phyloP scores from a whole-genome alignment of 495 filamentous ascomycete species.

The Neurospora sp. region DNA sequence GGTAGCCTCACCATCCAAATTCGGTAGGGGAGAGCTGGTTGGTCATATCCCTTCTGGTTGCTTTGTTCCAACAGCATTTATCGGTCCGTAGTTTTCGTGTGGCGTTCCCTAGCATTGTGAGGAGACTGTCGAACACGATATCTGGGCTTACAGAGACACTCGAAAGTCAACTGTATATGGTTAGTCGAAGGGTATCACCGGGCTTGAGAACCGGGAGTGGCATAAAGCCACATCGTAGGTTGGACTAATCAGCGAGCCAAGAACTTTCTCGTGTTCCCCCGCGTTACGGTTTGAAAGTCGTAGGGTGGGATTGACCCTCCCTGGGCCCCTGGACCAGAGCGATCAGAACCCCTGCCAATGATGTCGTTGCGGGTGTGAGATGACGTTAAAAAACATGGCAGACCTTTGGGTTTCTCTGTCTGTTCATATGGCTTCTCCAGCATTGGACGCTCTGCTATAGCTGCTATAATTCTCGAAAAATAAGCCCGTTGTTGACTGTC shows the following conservation, averaged over 20 bases:
- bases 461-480: background rate
- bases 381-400: slow-evolving; percentile 7
- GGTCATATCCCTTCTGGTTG: background rate
- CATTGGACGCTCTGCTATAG: background rate
- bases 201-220: background rate
- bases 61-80: background rate
- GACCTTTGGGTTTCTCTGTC: slow-evolving; percentile 1
- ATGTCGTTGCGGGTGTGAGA: slow-evolving; percentile 9
- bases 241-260: background rate
- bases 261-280: background rate
- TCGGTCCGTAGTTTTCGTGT: background rate
- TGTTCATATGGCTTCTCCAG: slow-evolving; percentile 1
- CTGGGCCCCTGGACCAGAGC: background rate
- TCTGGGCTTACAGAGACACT: background rate
- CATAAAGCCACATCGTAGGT: background rate
- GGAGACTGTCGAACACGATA: background rate
- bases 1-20: background rate
- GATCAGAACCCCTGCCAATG: slow-evolving; percentile 14
- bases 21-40: background rate
- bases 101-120: background rate
- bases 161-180: background rate
- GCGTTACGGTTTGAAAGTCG: background rate
- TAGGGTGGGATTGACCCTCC: background rate
- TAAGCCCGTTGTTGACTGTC: background rate
- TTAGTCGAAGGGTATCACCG: background rate